Conservation (phyloP, 805 yeast genomes). For the Ogataea degrootiae region DNA sequence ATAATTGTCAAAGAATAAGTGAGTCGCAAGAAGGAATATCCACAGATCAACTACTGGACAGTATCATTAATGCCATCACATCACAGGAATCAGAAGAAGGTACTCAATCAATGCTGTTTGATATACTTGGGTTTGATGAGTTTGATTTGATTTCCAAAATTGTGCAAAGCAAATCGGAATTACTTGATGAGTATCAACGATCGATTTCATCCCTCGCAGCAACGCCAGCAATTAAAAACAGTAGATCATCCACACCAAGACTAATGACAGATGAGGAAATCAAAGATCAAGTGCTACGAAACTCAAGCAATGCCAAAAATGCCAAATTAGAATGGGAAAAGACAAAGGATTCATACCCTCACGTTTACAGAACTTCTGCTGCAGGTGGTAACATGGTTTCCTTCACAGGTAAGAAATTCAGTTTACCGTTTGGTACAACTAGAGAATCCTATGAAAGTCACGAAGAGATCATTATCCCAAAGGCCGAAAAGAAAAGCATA, state of each 20-base stretch:
- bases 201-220: slow-evolving; percentile 1
- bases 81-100: slow-evolving; percentile 46
- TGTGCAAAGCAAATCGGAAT: slow-evolving; percentile 39
- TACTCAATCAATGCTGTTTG: slow-evolving; percentile 69
- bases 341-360: slow-evolving; percentile 63
- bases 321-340: slow-evolving; percentile 43
- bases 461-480: slow-evolving; percentile 84
- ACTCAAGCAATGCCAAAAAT: slow-evolving; percentile 45
- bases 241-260: slow-evolving; percentile 7
- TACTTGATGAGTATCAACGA: slow-evolving; percentile 21
- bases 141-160: slow-evolving; percentile 71
- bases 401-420: slow-evolving; percentile 73
- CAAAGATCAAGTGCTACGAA: slow-evolving; percentile 46
- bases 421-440: slow-evolving; percentile 78
- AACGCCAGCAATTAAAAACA: not conserved
- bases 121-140: slow-evolving; percentile 80
- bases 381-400: slow-evolving; percentile 69
- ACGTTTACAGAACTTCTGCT: slow-evolving; percentile 69
- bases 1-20: slow-evolving; percentile 24
- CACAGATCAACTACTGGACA: slow-evolving; percentile 21
- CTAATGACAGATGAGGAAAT: slow-evolving; percentile 53
- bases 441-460: slow-evolving; percentile 47
- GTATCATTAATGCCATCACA: slow-evolving; percentile 30
- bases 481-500: slow-evolving; percentile 43
- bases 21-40: slow-evolving; percentile 22